These are phyloP conservation scores for Monosporascus sp. DNA, from an alignment of 2,329 filamentous ascomycete species.

Conservation along the genomic window DNA sequence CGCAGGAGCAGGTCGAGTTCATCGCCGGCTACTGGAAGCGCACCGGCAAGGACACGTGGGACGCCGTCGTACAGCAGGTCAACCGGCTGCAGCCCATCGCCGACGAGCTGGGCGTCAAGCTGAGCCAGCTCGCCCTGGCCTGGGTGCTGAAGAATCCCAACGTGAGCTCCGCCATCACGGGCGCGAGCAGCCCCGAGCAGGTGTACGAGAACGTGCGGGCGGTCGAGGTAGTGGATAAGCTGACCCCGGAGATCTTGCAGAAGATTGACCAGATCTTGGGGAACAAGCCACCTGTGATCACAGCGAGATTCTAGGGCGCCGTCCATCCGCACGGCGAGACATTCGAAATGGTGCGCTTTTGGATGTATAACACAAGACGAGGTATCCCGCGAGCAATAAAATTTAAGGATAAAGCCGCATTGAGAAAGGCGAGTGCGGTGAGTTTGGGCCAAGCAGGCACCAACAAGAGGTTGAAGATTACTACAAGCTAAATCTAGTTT, in stretches of 20 bases:
- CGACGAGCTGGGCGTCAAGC: conserved; percentile 55
- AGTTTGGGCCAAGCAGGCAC: too few relatives aligned
- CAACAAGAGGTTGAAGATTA: too few relatives aligned
- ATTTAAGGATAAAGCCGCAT: too few relatives aligned
- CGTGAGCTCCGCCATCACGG: conserved; percentile 57
- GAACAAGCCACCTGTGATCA: conserved; percentile 49
- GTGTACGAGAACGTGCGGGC: conserved; percentile 56
- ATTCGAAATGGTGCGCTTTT: conserved; percentile 1
- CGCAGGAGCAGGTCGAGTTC: conserved; percentile 50
- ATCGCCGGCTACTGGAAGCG: conserved; percentile 48
- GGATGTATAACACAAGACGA: conserved; percentile 1
- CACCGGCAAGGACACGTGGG: conserved; percentile 48
- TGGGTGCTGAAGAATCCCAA: conserved; percentile 60
- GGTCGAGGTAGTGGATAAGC: conserved; percentile 45
- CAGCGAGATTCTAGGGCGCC: conserved; percentile 26
- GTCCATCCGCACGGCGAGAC: conserved; percentile 1
- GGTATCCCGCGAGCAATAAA: too few relatives aligned
- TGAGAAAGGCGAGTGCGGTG: too few relatives aligned
- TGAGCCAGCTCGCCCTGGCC: conserved; percentile 51
- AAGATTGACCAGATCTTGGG: conserved; percentile 55
- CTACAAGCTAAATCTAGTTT: too few relatives aligned
- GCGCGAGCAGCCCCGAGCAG: conserved; percentile 53
- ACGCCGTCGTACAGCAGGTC: conserved; percentile 53
- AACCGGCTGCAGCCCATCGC: conserved; percentile 58
- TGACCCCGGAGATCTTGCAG: conserved; percentile 53